These are phyloP conservation scores for Bothriochloa decipiens DNA, from an alignment of 176 grass and related monocot species.

Conservation along the genomic window DNA sequence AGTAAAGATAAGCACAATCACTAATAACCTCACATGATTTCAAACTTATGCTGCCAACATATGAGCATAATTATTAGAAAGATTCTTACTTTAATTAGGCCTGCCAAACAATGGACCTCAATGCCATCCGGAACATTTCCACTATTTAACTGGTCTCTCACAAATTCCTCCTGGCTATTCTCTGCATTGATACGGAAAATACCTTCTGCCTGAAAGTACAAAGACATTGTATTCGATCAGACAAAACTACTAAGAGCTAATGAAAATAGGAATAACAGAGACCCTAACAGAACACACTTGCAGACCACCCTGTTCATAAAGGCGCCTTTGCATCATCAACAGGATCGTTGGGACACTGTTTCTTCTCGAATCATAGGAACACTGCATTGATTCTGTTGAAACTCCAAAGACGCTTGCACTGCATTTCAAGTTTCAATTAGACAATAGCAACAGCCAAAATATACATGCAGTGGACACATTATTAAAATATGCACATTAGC, in stretches of 20 bases:
- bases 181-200: constrained; percentile 84
- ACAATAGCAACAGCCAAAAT: background rate
- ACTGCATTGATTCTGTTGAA: constrained; percentile 85
- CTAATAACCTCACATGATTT: background rate
- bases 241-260: constrained; percentile 8
- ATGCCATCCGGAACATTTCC: constrained; percentile 71
- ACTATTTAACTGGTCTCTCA: constrained; percentile 70
- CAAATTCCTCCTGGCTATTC: constrained; percentile 72
- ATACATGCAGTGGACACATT: constrained; percentile 24
- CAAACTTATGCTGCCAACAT: background rate
- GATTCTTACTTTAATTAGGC: constrained; percentile 72
- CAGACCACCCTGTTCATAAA: constrained; percentile 77
- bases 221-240: constrained; percentile 9
- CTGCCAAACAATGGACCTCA: constrained; percentile 81
- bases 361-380: constrained; percentile 68
- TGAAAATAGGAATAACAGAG: background rate
- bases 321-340: constrained; percentile 74
- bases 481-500: background rate
- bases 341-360: constrained; percentile 80
- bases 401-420: constrained; percentile 73
- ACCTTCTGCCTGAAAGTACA: constrained; percentile 67
- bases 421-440: constrained; percentile 52
- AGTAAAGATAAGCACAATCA: constrained; percentile 32
- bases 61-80: constrained; percentile 16
- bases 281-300: constrained; percentile 39